phyloP scores from a whole-genome alignment of 139 green algal genomes.

The Zygnema cylindricum region DNA sequence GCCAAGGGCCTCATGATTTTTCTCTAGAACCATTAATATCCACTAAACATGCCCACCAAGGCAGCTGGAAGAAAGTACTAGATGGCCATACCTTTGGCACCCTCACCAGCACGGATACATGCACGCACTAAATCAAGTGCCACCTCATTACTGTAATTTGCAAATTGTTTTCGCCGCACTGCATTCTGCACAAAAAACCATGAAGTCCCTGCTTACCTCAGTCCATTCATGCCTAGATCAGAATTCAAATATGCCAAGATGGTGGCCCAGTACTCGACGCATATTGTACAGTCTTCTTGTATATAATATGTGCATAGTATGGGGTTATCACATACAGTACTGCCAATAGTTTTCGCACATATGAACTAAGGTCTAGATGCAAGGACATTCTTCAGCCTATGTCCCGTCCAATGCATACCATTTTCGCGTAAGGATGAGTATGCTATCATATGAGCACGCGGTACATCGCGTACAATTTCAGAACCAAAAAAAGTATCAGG shows the following conservation, averaged over 20 bases:
- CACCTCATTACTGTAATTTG: background rate
- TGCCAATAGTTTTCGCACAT: too few species aligned
- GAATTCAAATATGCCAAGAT: background rate
- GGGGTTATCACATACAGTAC: too few species aligned
- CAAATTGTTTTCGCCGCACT: background rate
- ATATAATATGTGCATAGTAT: background rate
- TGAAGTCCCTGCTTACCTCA: background rate
- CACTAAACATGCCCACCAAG: too few species aligned
- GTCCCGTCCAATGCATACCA: too few species aligned
- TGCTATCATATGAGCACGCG: too few species aligned
- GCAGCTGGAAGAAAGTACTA: too few species aligned
- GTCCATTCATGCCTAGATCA: background rate
- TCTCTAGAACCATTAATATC: too few species aligned
- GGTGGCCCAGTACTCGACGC: background rate
- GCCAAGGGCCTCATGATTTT: too few species aligned
- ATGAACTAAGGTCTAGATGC: too few species aligned
- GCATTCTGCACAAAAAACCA: background rate
- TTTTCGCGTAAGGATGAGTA: too few species aligned
- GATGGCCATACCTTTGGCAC: background rate
- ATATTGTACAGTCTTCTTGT: background rate
- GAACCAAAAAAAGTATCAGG: background rate
- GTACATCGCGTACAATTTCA: too few species aligned
- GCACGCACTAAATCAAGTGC: background rate
- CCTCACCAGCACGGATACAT: background rate
- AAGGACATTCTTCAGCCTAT: too few species aligned